phyloP scores from a whole-genome alignment of 768 basidiomycete species.

The Saitozyma podzolica region DNA sequence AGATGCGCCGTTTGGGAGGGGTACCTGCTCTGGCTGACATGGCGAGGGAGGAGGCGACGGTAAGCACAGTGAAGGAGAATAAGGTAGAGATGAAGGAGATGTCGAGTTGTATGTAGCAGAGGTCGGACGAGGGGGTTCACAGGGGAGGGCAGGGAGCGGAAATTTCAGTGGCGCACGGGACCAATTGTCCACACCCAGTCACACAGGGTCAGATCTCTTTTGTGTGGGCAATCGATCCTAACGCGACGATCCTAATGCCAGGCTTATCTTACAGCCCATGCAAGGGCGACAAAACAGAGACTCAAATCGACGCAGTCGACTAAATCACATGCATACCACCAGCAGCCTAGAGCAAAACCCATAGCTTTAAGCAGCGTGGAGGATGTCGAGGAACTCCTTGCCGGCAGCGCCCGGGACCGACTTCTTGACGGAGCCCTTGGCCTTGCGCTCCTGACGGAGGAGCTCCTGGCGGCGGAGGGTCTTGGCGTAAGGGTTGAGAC shows the following conservation, averaged over 20 bases:
- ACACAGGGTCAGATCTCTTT: not conserved
- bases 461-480: slow-evolving; percentile 84
- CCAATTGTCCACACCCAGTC: not conserved
- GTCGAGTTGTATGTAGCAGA: not conserved
- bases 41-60: not conserved
- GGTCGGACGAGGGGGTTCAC: not conserved
- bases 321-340: slow-evolving; percentile 1
- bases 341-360: not conserved
- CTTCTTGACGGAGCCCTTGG: slow-evolving; percentile 57
- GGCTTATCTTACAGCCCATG: not conserved
- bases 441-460: slow-evolving; percentile 47
- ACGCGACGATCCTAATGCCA: not conserved
- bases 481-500: slow-evolving; percentile 98
- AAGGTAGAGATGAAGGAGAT: not conserved
- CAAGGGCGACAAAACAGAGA: not conserved
- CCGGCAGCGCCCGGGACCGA: slow-evolving; percentile 66
- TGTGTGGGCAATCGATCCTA: not conserved
- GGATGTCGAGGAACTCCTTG: slow-evolving; percentile 77
- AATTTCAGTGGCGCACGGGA: slow-evolving; percentile 15
- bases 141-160: not conserved
- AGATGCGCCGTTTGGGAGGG: slow-evolving; percentile 29
- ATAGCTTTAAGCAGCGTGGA: slow-evolving; percentile 73
- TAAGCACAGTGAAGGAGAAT: not conserved
- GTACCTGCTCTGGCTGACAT: slow-evolving; percentile 25
- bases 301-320: not conserved